Percentiles rank a stretch among this genome's conserved stretches.
phyloP scores from a whole-genome alignment of 352 stramenopile species.

The Pythium sp. region DNA sequence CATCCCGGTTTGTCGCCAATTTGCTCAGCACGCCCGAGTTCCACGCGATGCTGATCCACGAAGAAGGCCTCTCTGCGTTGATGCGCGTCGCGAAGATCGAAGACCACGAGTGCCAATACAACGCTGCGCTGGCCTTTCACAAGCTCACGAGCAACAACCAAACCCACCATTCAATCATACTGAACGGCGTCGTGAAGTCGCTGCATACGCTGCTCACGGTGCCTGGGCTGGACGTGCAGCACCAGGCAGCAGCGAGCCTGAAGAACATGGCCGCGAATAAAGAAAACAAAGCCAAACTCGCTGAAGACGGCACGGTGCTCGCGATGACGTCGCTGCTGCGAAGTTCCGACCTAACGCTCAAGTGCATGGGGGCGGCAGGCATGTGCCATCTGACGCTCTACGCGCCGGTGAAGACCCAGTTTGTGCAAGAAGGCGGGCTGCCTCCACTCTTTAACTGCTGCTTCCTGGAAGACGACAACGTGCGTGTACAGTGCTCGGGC shows the following conservation, averaged over 20 bases:
- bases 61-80: conserved; percentile 86
- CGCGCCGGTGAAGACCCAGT: conserved; percentile 57
- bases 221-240: conserved; percentile 69
- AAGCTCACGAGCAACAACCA: conserved; percentile 81
- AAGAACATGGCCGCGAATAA: conserved; percentile 90
- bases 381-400: conserved; percentile 89
- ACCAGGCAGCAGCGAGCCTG: conserved; percentile 90
- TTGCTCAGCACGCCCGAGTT: conserved; percentile 81
- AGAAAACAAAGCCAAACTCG: conserved; percentile 88
- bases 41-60: conserved; percentile 77
- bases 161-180: conserved; percentile 69
- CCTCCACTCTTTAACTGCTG: conserved; percentile 64
- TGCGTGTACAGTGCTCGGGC: conserved; percentile 88
- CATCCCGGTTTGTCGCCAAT: conserved; percentile 88
- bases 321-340: conserved; percentile 83
- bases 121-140: conserved; percentile 83
- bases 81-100: conserved; percentile 88
- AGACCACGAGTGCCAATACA: conserved; percentile 90
- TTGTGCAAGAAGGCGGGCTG: conserved; percentile 69
- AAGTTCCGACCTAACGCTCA: conserved; percentile 72
- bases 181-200: conserved; percentile 51
- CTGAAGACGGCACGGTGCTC: conserved; percentile 82
- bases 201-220: conserved; percentile 77
- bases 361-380: conserved; percentile 85
- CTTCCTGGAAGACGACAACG: conserved; percentile 60